Evolutionary conservation across 208 protist genomes (phyloP).

Genomic region (Herpetomonas samuelpessoai): DNA sequence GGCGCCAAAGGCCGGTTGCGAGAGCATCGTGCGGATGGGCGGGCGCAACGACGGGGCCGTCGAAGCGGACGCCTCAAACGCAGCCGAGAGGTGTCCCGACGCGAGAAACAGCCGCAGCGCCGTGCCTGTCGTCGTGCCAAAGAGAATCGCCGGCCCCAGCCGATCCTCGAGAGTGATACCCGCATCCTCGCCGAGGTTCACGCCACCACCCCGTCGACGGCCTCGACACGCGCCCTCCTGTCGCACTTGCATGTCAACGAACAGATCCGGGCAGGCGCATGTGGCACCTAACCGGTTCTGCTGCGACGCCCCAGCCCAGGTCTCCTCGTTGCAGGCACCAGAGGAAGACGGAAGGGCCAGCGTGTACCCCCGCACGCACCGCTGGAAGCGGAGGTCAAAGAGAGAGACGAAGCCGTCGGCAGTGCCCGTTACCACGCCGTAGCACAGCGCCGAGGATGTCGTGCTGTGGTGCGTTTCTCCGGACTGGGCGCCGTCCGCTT

Average conservation of each 20-base stretch:
- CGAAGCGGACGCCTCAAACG: conserved; percentile 10
- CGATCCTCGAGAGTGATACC: too few species aligned
- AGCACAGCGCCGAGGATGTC: conserved; percentile 10
- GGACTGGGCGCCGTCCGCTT: not conserved
- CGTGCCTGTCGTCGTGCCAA: conserved; percentile 30
- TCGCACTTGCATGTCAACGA: not conserved
- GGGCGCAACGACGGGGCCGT: not conserved
- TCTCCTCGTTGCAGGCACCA: too few species aligned
- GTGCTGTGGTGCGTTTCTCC: not conserved
- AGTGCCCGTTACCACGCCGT: conserved; percentile 40
- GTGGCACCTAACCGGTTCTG: too few species aligned
- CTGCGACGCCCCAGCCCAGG: too few species aligned
- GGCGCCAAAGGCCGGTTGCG: conserved; percentile 32
- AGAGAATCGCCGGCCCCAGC: conserved; percentile 29
- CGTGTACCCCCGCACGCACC: conserved; percentile 31
- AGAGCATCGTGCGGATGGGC: conserved; percentile 25
- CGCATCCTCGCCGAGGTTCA: too few species aligned
- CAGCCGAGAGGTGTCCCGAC: conserved; percentile 15
- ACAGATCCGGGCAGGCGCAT: not conserved
- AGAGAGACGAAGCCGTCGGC: conserved; percentile 42
- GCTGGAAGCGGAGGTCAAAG: conserved; percentile 67
- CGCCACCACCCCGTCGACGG: too few species aligned
- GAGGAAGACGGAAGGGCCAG: too few species aligned
- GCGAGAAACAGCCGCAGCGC: conserved; percentile 28
- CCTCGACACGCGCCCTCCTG: too few species aligned